Conservation (phyloP, 208 protist genomes). For the Leishmania tarentolae region DNA sequence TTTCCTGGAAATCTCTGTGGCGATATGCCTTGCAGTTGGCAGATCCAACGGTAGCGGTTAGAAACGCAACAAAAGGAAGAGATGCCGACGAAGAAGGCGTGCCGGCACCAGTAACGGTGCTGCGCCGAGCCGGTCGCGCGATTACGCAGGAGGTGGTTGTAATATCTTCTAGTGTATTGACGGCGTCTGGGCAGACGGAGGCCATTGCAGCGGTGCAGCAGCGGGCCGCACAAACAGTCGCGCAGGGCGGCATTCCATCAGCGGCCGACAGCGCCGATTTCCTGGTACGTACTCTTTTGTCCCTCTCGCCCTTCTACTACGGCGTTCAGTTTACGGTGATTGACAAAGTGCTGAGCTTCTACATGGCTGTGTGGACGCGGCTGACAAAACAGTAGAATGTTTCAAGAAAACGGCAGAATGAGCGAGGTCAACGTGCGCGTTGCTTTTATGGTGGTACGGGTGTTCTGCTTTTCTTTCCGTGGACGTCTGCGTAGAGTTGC, state of each 20-base stretch:
- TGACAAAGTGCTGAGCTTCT: constrained; percentile 79
- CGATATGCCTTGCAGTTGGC: constrained; percentile 9
- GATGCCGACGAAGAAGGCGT: constrained; percentile 28
- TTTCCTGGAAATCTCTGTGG: constrained; percentile 19
- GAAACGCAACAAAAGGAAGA: neutral
- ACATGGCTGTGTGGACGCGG: constrained; percentile 81
- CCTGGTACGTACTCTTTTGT: constrained; percentile 35
- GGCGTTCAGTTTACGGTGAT: constrained; percentile 66
- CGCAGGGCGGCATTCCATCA: constrained; percentile 33
- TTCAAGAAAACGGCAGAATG: neutral
- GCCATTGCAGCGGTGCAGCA: constrained; percentile 40
- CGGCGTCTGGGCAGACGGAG: constrained; percentile 43
- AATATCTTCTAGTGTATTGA: constrained; percentile 39
- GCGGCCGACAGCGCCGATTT: constrained; percentile 66
- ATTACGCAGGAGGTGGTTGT: constrained; percentile 46
- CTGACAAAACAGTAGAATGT: constrained; percentile 38
- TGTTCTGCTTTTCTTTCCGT: neutral
- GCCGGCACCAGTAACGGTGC: constrained; percentile 36
- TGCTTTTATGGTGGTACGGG: neutral
- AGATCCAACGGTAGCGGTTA: neutral
- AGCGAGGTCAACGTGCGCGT: neutral
- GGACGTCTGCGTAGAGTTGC: neutral
- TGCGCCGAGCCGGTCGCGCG: constrained; percentile 47
- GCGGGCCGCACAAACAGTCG: constrained; percentile 27
- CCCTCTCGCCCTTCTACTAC: constrained; percentile 63